Conservation (phyloP, 805 yeast species). For the Saccharomycopsis fermentans region DNA sequence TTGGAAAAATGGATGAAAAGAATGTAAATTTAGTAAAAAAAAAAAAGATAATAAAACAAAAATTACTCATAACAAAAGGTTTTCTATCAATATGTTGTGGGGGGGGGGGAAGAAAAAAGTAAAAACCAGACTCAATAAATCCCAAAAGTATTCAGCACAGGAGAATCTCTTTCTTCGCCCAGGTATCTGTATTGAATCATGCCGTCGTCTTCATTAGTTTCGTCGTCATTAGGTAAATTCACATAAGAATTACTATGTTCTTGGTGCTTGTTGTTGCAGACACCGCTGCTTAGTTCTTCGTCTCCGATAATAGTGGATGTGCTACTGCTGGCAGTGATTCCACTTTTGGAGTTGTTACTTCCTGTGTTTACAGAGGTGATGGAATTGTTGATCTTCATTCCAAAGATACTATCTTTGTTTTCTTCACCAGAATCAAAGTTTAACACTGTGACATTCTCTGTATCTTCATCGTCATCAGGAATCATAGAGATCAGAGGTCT, state of each 20-base stretch:
- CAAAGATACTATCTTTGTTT: background rate
- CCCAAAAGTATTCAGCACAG: background rate
- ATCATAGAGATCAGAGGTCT: background rate
- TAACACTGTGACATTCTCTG: background rate
- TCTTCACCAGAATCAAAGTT: background rate
- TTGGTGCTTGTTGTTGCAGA: background rate
- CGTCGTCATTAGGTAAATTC: background rate
- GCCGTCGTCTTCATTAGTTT: background rate
- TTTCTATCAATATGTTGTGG: background rate
- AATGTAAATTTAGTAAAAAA: background rate
- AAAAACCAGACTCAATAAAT: background rate
- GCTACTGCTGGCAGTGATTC: background rate
- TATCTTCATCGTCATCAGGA: background rate
- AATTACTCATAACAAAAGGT: background rate
- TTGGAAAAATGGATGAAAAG: background rate
- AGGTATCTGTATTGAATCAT: background rate
- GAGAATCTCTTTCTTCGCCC: constrained; percentile 1
- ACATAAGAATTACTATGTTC: background rate
- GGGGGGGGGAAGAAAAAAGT: too few species aligned
- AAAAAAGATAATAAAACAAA: background rate
- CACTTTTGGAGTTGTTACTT: background rate
- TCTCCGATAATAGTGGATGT: background rate
- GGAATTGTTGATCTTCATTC: background rate
- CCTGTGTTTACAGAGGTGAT: background rate
- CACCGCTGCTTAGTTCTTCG: background rate